These are phyloP conservation scores for Teunomyces tritomae DNA, from an alignment of 805 yeast genomes.

Conservation along the genomic window DNA sequence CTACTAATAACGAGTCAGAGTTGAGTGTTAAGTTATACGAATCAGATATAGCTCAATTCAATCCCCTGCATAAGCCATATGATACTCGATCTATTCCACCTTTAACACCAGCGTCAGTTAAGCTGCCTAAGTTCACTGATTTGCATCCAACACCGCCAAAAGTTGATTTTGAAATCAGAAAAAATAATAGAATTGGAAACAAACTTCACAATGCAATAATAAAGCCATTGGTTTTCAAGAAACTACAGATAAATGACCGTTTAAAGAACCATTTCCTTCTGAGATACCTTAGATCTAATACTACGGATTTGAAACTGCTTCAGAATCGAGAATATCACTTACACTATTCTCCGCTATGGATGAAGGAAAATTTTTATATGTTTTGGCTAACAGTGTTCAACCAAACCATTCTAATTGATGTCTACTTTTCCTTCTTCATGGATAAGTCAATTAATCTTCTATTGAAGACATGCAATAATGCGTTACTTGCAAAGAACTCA, in stretches of 20 bases:
- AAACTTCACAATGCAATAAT: conserved; percentile 23
- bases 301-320: conserved; percentile 12
- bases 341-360: conserved; percentile 26
- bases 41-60: not conserved
- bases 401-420: conserved; percentile 24
- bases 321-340: conserved; percentile 12
- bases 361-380: conserved; percentile 13
- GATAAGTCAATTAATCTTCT: conserved; percentile 35
- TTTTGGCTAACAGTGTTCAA: conserved; percentile 34
- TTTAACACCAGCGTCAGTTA: not conserved
- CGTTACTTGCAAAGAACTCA: conserved; percentile 2
- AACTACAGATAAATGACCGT: conserved; percentile 7
- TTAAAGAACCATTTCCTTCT: conserved; percentile 14
- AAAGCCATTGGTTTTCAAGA: conserved; percentile 11
- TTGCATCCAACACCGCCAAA: not conserved
- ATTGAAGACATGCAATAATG: conserved; percentile 13
- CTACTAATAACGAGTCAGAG: not conserved
- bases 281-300: conserved; percentile 11
- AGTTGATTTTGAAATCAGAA: not conserved
- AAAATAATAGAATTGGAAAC: conserved; percentile 2
- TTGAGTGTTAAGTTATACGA: not conserved
- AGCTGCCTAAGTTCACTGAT: not conserved
- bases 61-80: not conserved
- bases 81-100: not conserved
- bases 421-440: conserved; percentile 36